Conservation (phyloP, 306 rosid species). For the Lathyrus sativus region DNA sequence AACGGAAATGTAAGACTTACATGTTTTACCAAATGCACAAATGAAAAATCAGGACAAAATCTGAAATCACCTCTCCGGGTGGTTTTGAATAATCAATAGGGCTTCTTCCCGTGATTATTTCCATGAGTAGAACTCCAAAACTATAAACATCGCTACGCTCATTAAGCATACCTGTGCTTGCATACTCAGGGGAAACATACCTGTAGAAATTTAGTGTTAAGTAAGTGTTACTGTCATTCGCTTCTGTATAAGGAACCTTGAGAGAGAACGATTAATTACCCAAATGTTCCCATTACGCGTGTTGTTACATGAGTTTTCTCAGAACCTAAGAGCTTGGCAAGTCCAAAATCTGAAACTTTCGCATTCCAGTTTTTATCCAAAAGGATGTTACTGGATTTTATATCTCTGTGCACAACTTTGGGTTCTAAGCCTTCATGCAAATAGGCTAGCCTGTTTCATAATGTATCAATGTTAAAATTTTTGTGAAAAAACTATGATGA, state of each 20-base stretch:
- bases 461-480: slow-evolving; percentile 22
- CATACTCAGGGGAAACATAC: slow-evolving; percentile 96
- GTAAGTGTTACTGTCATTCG: neutral
- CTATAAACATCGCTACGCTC: slow-evolving; percentile 95
- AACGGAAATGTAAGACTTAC: slow-evolving; percentile 17
- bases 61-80: slow-evolving; percentile 75
- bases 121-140: slow-evolving; percentile 95
- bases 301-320: slow-evolving; percentile 87
- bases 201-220: slow-evolving; percentile 46
- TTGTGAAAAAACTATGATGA: neutral
- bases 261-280: slow-evolving; percentile 49
- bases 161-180: slow-evolving; percentile 94
- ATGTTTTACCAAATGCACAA: slow-evolving; percentile 2
- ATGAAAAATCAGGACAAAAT: slow-evolving; percentile 8
- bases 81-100: slow-evolving; percentile 92
- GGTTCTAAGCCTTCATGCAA: slow-evolving; percentile 98
- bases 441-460: slow-evolving; percentile 74
- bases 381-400: slow-evolving; percentile 95
- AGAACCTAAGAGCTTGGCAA: slow-evolving; percentile 90
- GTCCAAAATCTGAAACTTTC: slow-evolving; percentile 93
- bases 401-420: slow-evolving; percentile 94
- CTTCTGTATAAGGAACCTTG: neutral
- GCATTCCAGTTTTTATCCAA: slow-evolving; percentile 89
- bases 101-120: slow-evolving; percentile 93
- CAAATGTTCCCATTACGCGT: slow-evolving; percentile 98